Base-by-base conservation (phyloP, 495 filamentous ascomycete genomes). In the Penicillium malachiteum region DNA sequence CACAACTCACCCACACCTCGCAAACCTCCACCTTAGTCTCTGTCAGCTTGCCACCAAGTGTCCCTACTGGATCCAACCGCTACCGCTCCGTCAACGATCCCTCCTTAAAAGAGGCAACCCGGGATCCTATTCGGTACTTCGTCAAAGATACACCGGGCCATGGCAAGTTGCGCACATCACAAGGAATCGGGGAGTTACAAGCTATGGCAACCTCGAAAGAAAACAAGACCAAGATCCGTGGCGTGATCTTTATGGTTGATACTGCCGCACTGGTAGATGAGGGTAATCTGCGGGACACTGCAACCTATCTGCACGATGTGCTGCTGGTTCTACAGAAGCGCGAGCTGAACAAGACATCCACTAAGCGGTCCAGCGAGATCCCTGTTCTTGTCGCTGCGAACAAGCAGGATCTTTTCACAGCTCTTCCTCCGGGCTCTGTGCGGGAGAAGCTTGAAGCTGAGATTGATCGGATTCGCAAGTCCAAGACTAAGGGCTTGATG, bases 401-500 rank as follows among this genome's bases (percentile, higher is more conserved):
- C 68, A 98, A 98, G 78, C 78, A 92, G 48, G 94, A 98, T 69
- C 75, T 97, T 11, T 98, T 98, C 68, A 97, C 94, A 0, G 92
- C 94, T 10, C 73, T 96, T 44, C 94, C 94, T 0, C 84, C 90
- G 1, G 77, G 81, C 2, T 78, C 96, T 33, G 91, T 97, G 21
- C 85, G 83, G 65, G 81, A 77, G 52, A 81, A 80, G 45, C 73
- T 98, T 9, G 93, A 97, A 68, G 76, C 78, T 18, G 95, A 97
- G 70, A 86, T 97, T 57, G 84, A 87, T 13, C 80, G 87, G 51
- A 86, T 97, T 58, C 80, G 95, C 30, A 81, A 81, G 60, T 87
- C 88, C 14, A 86, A 85, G 63, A 87, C 83, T 40, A 92, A 89
- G 67, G 91, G 92, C 0, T 69, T 97, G 44, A 65, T 96, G 64